A percentile compares a stretch with the other conserved stretches of the same genome.
These are phyloP conservation scores for Sporothrix euskadiensis DNA, from an alignment of 2,329 filamentous ascomycete species.

Conservation along the genomic window DNA sequence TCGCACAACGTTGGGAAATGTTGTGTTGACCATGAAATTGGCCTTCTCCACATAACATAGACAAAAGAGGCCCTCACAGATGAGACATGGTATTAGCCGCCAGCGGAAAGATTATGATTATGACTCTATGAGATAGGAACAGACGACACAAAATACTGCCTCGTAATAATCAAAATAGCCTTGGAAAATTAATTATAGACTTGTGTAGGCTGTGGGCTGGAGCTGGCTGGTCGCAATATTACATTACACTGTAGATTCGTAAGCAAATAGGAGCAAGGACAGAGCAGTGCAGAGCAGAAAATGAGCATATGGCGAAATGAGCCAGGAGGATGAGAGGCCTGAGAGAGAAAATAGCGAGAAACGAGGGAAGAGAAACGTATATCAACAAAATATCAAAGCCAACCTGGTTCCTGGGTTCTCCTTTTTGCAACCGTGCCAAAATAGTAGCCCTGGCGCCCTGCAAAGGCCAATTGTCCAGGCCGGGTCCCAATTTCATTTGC, in stretches of 20 bases:
- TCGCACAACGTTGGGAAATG: conserved; percentile 2
- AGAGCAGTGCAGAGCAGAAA: not conserved
- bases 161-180: not conserved
- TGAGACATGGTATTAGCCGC: conserved; percentile 20
- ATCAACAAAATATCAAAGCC: not conserved
- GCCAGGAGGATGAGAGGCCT: not conserved
- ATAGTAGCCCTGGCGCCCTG: not conserved
- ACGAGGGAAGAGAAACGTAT: not conserved
- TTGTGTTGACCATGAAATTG: not conserved
- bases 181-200: not conserved
- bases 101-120: not conserved
- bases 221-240: conserved; percentile 11
- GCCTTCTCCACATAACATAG: conserved; percentile 1
- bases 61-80: not conserved
- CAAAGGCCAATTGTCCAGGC: not conserved
- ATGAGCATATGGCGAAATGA: not conserved
- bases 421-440: conserved; percentile 1
- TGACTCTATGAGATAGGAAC: not conserved
- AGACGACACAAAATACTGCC: not conserved
- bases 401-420: not conserved
- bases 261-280: not conserved
- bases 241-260: not conserved
- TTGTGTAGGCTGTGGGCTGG: not conserved
- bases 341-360: not conserved
- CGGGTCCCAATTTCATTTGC: conserved; percentile 12